These are phyloP conservation scores for Kwoniella sp. DNA, from an alignment of 768 basidiomycete species.

Conservation along the genomic window DNA sequence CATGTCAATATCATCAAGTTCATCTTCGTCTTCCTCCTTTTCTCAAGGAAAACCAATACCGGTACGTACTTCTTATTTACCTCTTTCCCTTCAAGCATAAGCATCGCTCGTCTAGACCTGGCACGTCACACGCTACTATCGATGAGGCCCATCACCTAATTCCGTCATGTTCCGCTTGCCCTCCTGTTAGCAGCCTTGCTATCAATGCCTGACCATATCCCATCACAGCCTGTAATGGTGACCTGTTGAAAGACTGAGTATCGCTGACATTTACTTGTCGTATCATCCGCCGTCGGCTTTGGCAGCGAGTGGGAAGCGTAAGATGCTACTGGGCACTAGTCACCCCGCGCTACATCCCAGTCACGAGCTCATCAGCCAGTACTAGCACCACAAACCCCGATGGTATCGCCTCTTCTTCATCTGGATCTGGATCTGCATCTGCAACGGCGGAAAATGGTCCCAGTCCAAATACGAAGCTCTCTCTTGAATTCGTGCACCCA, in stretches of 20 bases:
- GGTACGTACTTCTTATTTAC: background rate
- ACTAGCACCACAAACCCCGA: background rate
- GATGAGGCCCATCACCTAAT: too few species aligned
- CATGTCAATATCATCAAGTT: constrained; percentile 17
- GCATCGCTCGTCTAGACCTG: background rate
- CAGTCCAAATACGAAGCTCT: constrained; percentile 28
- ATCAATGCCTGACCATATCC: too few species aligned
- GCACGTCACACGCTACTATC: too few species aligned
- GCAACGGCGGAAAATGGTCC: constrained; percentile 2
- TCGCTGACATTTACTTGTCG: too few species aligned
- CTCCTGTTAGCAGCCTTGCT: too few species aligned
- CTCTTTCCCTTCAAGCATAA: too few species aligned
- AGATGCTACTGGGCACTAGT: constrained; percentile 52
- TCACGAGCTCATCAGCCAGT: background rate
- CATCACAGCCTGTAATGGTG: too few species aligned
- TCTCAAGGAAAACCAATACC: background rate
- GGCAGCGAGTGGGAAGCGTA: constrained; percentile 33
- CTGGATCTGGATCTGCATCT: background rate
- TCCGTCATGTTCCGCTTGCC: too few species aligned
- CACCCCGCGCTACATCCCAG: constrained; percentile 26
- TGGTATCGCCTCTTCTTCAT: too few species aligned
- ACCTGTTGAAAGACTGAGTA: too few species aligned
- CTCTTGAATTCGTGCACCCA: constrained; percentile 52
- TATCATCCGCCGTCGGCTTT: too few species aligned
- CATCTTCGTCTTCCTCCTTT: background rate